Conservation (phyloP, 2,329 filamentous ascomycete species). For the Graphium sp. region DNA sequence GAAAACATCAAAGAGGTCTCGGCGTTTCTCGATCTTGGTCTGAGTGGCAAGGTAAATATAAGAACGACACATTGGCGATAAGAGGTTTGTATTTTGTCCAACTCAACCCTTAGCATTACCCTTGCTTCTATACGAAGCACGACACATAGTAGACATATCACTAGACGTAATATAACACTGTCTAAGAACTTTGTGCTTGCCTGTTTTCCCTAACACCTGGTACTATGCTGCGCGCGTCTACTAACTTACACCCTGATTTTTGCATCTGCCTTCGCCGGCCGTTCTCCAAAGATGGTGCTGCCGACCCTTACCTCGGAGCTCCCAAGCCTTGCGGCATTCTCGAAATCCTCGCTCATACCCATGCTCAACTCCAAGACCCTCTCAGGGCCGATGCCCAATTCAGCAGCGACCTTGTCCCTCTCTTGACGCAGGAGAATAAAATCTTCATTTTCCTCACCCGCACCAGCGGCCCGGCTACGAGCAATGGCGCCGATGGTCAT, state of each 20-base stretch:
- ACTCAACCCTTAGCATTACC: too few relatives aligned
- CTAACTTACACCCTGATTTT: slow-evolving; percentile 35
- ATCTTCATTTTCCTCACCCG: slow-evolving; percentile 80
- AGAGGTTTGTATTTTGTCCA: too few relatives aligned
- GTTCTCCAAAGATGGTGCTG: slow-evolving; percentile 80
- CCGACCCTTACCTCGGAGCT: slow-evolving; percentile 84
- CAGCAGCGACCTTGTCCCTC: slow-evolving; percentile 50
- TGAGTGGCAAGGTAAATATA: too few relatives aligned
- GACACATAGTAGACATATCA: too few relatives aligned
- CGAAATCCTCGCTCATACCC: slow-evolving; percentile 97
- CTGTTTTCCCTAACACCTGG: too few relatives aligned
- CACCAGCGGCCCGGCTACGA: slow-evolving; percentile 54
- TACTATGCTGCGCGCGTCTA: too few relatives aligned
- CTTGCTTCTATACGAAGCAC: too few relatives aligned
- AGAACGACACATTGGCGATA: too few relatives aligned
- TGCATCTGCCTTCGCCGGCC: slow-evolving; percentile 65
- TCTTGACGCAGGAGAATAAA: slow-evolving; percentile 55
- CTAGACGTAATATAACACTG: too few relatives aligned
- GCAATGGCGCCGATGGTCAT: slow-evolving; percentile 98
- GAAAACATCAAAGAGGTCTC: too few relatives aligned
- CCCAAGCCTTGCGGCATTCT: slow-evolving; percentile 67
- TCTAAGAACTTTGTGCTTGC: too few relatives aligned
- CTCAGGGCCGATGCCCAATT: slow-evolving; percentile 24
- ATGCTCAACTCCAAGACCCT: slow-evolving; percentile 82
- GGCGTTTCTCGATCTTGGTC: too few relatives aligned